phyloP scores from a whole-genome alignment of 2,329 filamentous ascomycete species.

The Diplodia intermedia region DNA sequence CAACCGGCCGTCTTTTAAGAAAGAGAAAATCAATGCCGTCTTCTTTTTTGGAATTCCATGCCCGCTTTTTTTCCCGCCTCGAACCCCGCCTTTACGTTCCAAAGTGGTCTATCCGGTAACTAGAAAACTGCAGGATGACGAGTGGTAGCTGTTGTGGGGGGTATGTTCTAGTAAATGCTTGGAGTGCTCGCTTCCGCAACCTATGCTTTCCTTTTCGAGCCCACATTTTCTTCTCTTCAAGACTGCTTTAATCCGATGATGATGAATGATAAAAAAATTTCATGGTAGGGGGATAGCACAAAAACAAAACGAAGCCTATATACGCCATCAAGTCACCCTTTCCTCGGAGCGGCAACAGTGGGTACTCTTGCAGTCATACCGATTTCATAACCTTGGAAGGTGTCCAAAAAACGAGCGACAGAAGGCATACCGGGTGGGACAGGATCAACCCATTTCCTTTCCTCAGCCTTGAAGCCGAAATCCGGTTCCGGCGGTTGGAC shows the following conservation, averaged over 20 bases:
- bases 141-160: slow-evolving; percentile 1
- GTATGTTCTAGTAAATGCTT: slow-evolving; percentile 29
- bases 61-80: background rate
- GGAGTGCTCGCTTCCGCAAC: background rate
- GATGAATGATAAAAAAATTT: slow-evolving; percentile 1
- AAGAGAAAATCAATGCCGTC: background rate
- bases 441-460: slow-evolving; percentile 19
- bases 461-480: slow-evolving; percentile 14
- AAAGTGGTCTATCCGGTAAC: slow-evolving; percentile 11
- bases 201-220: background rate
- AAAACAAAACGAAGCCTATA: slow-evolving; percentile 13
- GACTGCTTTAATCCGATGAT: slow-evolving; percentile 5
- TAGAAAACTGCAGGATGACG: slow-evolving; percentile 2
- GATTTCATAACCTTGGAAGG: background rate
- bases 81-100: slow-evolving; percentile 1
- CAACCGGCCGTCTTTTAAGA: background rate
- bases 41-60: background rate
- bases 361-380: background rate
- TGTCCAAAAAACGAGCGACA: background rate
- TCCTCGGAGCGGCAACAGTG: background rate
- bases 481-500: slow-evolving; percentile 17
- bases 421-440: background rate
- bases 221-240: background rate
- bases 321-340: slow-evolving; percentile 21
- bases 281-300: background rate